A percentile compares a stretch with the other conserved stretches of the same genome.
These are phyloP conservation scores for Epichloe elymi DNA, from an alignment of 2,329 filamentous ascomycete genomes.

Conservation along the genomic window DNA sequence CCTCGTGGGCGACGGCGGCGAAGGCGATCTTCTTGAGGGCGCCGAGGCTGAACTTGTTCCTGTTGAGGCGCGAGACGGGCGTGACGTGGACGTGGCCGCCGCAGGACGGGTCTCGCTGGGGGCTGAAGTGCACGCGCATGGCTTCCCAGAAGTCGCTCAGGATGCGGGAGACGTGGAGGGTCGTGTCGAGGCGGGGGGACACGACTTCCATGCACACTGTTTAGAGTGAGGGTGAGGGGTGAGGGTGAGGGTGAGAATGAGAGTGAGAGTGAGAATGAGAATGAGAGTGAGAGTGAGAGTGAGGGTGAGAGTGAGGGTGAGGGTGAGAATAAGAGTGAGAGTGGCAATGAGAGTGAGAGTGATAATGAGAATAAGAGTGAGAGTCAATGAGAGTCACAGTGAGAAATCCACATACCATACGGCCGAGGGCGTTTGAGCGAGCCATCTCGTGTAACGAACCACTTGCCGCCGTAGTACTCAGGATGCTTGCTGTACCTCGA, in stretches of 20 bases:
- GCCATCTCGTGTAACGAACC: slow-evolving; percentile 28
- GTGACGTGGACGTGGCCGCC: slow-evolving; percentile 29
- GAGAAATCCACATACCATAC: slow-evolving; percentile 15
- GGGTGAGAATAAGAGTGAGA: background rate
- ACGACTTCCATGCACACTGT: slow-evolving; percentile 29
- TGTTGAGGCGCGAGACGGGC: slow-evolving; percentile 18
- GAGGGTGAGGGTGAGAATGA: background rate
- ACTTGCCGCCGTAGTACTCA: slow-evolving; percentile 28
- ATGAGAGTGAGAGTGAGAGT: background rate
- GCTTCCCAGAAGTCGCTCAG: slow-evolving; percentile 28
- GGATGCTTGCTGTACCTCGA: slow-evolving; percentile 27
- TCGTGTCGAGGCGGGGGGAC: slow-evolving; percentile 25
- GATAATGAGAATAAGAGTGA: too few species aligned
- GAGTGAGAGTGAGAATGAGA: background rate
- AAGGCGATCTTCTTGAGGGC: slow-evolving; percentile 25
- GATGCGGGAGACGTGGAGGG: slow-evolving; percentile 17
- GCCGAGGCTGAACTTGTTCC: slow-evolving; percentile 22
- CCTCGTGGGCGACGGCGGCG: slow-evolving; percentile 21
- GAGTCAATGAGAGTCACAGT: background rate
- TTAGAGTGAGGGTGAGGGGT: background rate
- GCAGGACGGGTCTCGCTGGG: slow-evolving; percentile 20
- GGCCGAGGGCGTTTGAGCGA: slow-evolving; percentile 25
- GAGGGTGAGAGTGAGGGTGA: background rate
- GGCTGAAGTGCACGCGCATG: slow-evolving; percentile 28
- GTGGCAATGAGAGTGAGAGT: background rate